Conservation (phyloP, 768 basidiomycete species). For the Sporobolomyces pararoseus region DNA sequence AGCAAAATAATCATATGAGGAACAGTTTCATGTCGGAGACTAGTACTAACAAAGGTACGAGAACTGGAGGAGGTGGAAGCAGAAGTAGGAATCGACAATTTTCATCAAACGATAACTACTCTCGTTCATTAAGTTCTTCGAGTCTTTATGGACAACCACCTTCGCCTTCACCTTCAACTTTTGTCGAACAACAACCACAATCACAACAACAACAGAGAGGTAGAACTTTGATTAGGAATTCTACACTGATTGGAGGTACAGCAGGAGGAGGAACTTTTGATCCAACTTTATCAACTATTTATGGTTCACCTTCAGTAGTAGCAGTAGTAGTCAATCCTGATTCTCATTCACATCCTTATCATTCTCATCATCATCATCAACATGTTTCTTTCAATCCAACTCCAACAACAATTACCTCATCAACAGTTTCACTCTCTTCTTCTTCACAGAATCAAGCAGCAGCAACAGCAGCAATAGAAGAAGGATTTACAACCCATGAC, state of each 20-base stretch:
- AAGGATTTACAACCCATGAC: background rate
- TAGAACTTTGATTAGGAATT: background rate
- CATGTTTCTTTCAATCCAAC: slow-evolving; percentile 21
- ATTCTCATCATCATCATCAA: background rate
- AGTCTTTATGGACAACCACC: no score
- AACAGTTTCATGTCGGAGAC: no score
- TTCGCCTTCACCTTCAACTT: no score
- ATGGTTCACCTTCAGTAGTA: slow-evolving; percentile 28
- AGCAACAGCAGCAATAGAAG: background rate
- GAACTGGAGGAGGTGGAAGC: slow-evolving; percentile 11
- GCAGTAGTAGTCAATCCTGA: background rate
- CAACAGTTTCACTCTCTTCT: no score
- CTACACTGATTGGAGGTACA: background rate
- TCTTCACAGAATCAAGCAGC: background rate
- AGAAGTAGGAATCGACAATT: no score
- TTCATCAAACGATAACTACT: no score
- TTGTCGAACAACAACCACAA: no score
- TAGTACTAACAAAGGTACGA: no score
- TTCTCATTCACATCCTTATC: background rate
- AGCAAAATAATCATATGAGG: slow-evolving; percentile 15
- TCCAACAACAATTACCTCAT: no score
- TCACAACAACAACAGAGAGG: no score
- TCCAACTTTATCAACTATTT: slow-evolving; percentile 27
- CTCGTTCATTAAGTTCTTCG: slow-evolving; percentile 7
- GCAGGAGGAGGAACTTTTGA: slow-evolving; percentile 7